These are phyloP conservation scores for Filobasidium floriforme DNA, from an alignment of 768 basidiomycete species.

Conservation along the genomic window DNA sequence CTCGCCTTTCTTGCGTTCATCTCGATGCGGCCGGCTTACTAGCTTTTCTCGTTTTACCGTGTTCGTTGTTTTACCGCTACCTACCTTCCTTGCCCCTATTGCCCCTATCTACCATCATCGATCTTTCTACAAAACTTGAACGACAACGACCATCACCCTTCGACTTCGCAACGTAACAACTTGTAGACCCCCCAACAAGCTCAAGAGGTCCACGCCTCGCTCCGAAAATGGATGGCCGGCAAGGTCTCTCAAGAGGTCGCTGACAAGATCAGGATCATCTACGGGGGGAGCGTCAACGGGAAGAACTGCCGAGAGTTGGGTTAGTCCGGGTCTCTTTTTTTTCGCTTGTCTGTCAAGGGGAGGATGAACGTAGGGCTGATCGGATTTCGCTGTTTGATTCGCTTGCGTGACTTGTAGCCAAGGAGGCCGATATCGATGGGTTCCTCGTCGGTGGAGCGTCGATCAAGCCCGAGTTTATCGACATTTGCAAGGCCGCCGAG, in stretches of 20 bases:
- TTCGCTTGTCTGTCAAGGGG: too few relatives aligned
- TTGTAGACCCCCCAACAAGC: conserved; percentile 56
- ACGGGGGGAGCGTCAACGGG: conserved; percentile 90
- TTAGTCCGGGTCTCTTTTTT: conserved; percentile 46
- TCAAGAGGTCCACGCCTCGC: conserved; percentile 78
- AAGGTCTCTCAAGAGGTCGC: conserved; percentile 65
- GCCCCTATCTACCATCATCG: too few relatives aligned
- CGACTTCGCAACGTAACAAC: too few relatives aligned
- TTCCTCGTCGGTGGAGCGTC: conserved; percentile 98
- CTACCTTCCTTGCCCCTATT: not conserved
- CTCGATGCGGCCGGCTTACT: conserved; percentile 5
- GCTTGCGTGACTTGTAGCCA: conserved; percentile 49
- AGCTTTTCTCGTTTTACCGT: too few relatives aligned
- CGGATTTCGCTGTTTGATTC: too few relatives aligned
- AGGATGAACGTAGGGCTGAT: too few relatives aligned
- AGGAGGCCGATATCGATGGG: conserved; percentile 79
- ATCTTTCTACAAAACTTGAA: too few relatives aligned
- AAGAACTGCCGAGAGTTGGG: conserved; percentile 79
- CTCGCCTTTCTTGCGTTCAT: not conserved
- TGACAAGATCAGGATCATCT: conserved; percentile 73
- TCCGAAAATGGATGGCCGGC: conserved; percentile 64
- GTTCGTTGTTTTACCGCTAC: too few relatives aligned
- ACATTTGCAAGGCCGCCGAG: conserved; percentile 64
- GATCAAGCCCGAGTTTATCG: conserved; percentile 90
- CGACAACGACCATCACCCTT: too few relatives aligned